phyloP scores from a whole-genome alignment of 495 filamentous ascomycete genomes.

The Penicillium cataractarum region DNA sequence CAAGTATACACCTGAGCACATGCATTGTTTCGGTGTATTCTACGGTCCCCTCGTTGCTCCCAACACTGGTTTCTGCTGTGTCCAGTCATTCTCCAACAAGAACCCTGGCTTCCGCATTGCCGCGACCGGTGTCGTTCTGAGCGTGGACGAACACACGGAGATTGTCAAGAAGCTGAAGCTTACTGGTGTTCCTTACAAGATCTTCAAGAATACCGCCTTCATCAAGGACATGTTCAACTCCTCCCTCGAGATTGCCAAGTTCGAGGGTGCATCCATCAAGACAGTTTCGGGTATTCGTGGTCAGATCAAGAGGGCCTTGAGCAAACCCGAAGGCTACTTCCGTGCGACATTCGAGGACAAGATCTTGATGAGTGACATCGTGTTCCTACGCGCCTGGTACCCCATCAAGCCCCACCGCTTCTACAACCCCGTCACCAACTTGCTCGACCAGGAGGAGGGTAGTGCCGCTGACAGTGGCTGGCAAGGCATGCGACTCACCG shows the following conservation, averaged over 20 bases:
- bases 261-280: conserved; percentile 92
- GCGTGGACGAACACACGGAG: conserved; percentile 89
- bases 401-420: conserved; percentile 91
- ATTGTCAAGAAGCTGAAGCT: conserved; percentile 99
- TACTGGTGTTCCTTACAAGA: conserved; percentile 89
- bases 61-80: conserved; percentile 92
- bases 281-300: conserved; percentile 95
- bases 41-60: conserved; percentile 93
- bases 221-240: conserved; percentile 98
- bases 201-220: conserved; percentile 99
- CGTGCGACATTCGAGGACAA: conserved; percentile 98
- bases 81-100: conserved; percentile 86
- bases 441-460: conserved; percentile 59
- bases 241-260: conserved; percentile 92
- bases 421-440: conserved; percentile 95
- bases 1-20: conserved; percentile 96
- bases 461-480: conserved; percentile 55
- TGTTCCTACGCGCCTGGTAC: conserved; percentile 96
- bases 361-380: conserved; percentile 92
- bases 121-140: conserved; percentile 88
- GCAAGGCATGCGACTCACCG: conserved; percentile 92
- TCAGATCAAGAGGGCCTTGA: conserved; percentile 91
- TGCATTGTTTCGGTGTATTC: conserved; percentile 96
- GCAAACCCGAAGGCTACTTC: conserved; percentile 92
- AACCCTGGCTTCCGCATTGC: conserved; percentile 92